phyloP scores from a whole-genome alignment of 306 rosid genomes.

The Trifolium pratense region DNA sequence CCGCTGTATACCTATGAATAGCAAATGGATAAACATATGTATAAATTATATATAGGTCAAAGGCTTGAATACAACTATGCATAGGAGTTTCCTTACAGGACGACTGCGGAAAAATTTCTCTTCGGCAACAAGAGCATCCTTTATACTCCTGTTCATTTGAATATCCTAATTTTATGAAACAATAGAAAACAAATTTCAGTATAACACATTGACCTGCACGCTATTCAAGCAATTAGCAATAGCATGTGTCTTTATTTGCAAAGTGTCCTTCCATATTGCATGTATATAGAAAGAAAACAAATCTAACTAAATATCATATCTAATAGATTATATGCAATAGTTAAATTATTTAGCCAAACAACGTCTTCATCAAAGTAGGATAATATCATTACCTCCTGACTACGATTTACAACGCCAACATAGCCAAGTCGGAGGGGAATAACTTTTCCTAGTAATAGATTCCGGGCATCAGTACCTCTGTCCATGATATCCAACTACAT shows the following conservation, averaged over 20 bases:
- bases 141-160: conserved; percentile 76
- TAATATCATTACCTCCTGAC: conserved; percentile 83
- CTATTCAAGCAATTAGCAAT: conserved; percentile 38
- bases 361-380: conserved; percentile 10
- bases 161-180: conserved; percentile 74
- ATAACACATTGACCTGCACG: conserved; percentile 18
- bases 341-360: conserved; percentile 33
- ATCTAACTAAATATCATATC: conserved; percentile 19
- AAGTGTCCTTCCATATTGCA: conserved; percentile 1
- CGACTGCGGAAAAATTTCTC: conserved; percentile 90
- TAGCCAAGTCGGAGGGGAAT: conserved; percentile 98
- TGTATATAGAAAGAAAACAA: not conserved
- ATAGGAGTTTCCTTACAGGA: conserved; percentile 70
- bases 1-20: conserved; percentile 76
- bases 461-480: conserved; percentile 99
- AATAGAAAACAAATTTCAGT: conserved; percentile 43
- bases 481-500: conserved; percentile 96
- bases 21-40: conserved; percentile 32
- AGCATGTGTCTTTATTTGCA: conserved; percentile 24
- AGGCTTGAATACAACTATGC: conserved; percentile 18
- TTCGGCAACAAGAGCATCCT: conserved; percentile 93
- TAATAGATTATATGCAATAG: conserved; percentile 16
- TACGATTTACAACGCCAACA: conserved; percentile 95
- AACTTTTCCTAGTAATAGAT: conserved; percentile 93
- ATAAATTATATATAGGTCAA: not conserved